Evolutionary conservation across 2,329 filamentous ascomycete genomes (phyloP), one percentile per base, ranked within the genome.

Genomic region (Hypoxylon sp.): DNA sequence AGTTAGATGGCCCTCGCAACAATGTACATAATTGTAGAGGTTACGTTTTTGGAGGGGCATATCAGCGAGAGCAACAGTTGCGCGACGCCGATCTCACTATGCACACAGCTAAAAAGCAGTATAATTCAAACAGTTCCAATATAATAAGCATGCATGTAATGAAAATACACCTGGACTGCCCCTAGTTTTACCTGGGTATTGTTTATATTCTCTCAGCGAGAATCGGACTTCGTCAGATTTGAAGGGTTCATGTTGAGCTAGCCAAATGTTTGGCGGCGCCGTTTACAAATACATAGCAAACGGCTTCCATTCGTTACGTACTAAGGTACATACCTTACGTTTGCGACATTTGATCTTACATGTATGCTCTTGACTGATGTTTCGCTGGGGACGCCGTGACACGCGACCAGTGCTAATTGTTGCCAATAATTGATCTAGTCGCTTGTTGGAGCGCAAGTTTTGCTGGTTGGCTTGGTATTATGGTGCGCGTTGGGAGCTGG

Each of bases 341-440:
- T 11, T 11, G 39, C 39, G 17, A 44, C 17, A 11, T n/a, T n/a
- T n/a, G n/a, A n/a, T n/a, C n/a, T n/a, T 44, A 44, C 29, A 31
- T 31, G 26, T 26, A 26, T 6, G 47, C n/a, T 55, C 55, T 65
- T 51, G 54, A 58, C 59, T 37, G 52, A 66, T 59, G 51, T 52
- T 37, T 66, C 52, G 64, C 52, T 37, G 53, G 54, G 50, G 35
- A 2, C 39, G n/a, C 46, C 39, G 67, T 65, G 51, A 69, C 63
- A 71, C 64, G 26, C 69, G 66, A 51, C 58, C 52, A 42, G 48
- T 57, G 53, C 53, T 57, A 64, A 55, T 66, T 59, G 33, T 29
- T 54, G 58, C 60, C 54, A 48, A 33, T 51, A 19, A 63, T 44
- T 58, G 51, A 47, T 33, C 54, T 67, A 53, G 52, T 33, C 44